Evolutionary conservation across 148 eudicot genomes (phyloP), one percentile per base, ranked within the genome.

Genomic region (Camellia sinensis): DNA sequence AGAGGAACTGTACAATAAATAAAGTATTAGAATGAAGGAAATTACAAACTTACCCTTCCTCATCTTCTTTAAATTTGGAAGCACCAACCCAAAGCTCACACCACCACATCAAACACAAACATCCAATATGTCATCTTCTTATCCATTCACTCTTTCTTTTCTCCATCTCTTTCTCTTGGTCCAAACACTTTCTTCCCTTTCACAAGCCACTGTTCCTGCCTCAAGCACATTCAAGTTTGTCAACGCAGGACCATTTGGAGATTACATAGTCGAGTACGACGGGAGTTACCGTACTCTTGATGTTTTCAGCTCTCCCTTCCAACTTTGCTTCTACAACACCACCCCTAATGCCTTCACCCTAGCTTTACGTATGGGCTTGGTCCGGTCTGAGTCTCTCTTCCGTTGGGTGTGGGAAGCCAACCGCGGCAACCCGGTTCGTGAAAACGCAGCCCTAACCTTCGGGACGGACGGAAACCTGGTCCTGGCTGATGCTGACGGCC

Each of bases 191-290:
- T 8, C 71, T 12, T 48, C 57, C 74, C 21, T 73, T 50, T 81
- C 80, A 45, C 79, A 81, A 79, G 86, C 80, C 65, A 29, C 43
- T 50, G 87, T 86, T 48, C 88, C 86, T 41, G 60, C 78, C 8
- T 71, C 80, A 0, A 52, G 68, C 37, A 87, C 92, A 4, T 88
- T 92, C 78, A 90, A 85, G 75, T 80, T 62, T 69, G 87, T 88
- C 12, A 91, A 91, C 52, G 78, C 84, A 78, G 90, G 92, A 19
- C 91, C 88, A 45, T 86, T 89, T 6, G 92, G 95, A 0, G 84
- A 86, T 29, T 90, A 89, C 80, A 71, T 88, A n/a, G 85, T 84
- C 19, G 92, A 91, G 50, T 86, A 88, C 69, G 77, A 59, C 43
- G 88, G 78, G 0, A 73, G 60, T 71, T 86, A 88, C 37, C 87